Conservation (phyloP, 192 early-diverging fungal genomes). For the Lunasporangiospora selenospora region DNA sequence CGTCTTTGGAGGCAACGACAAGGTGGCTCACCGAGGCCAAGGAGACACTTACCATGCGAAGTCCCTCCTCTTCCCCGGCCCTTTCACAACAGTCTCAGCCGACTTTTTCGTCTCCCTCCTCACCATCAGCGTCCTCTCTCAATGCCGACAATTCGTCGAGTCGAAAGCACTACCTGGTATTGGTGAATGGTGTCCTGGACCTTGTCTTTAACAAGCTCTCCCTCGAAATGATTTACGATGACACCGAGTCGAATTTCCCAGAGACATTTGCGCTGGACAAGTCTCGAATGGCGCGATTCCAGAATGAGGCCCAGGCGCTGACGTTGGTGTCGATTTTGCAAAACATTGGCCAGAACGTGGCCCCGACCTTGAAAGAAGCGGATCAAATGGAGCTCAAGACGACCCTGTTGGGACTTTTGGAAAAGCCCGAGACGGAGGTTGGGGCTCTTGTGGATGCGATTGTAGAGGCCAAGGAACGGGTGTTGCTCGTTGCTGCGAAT, state of each 20-base stretch:
- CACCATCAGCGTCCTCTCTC: background rate
- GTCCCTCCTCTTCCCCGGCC: constrained; percentile 18
- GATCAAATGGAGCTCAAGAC: constrained; percentile 32
- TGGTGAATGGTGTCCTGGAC: constrained; percentile 58
- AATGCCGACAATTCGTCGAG: constrained; percentile 3
- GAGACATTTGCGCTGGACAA: constrained; percentile 77
- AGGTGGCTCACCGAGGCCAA: constrained; percentile 66
- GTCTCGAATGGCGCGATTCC: constrained; percentile 65
- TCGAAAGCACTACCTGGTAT: constrained; percentile 60
- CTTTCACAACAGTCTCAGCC: constrained; percentile 8
- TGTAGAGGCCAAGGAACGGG: constrained; percentile 28
- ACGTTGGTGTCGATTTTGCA: constrained; percentile 70
- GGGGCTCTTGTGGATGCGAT: constrained; percentile 22
- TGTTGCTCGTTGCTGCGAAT: constrained; percentile 31
- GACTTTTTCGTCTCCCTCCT: background rate
- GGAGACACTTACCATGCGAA: constrained; percentile 22
- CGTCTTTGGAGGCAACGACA: constrained; percentile 58
- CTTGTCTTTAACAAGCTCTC: constrained; percentile 57
- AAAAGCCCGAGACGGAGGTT: constrained; percentile 17
- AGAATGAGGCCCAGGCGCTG: constrained; percentile 77
- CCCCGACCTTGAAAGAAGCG: constrained; percentile 16
- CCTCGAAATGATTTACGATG: constrained; percentile 4
- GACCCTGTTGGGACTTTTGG: constrained; percentile 44
- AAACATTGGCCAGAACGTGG: constrained; percentile 73
- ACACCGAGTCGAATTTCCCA: constrained; percentile 53